Base-by-base conservation (phyloP, 257 asterid species). In the Phtheirospermum japonicum region DNA sequence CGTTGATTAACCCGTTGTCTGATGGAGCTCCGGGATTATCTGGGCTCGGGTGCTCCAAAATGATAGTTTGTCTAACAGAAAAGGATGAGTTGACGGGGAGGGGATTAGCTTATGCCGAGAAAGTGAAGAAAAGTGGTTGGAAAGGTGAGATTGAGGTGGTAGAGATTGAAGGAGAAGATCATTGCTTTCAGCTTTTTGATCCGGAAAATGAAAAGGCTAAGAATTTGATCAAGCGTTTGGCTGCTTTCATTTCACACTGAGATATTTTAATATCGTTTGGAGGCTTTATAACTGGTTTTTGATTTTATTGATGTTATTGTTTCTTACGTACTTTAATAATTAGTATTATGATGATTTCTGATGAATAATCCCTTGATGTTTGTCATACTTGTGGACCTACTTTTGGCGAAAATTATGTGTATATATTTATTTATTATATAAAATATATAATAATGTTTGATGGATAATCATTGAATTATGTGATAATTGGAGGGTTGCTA, bases 101-200 rank as follows among this genome's bases (percentile, higher is more conserved):
- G 2, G 72, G 58, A 17, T 14, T 67, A 3, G 34, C 50, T 14
- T 85, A 76, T 31, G 82, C 62, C 5, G 80, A 80, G 46, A 66
- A 69, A 0, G 51, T 85, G 71, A 80, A 73, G 73, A 66, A 63
- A 65, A 82, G 88, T 57, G 87, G 75, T 0, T 82, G 94, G 89
- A 71, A 28, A 63, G 87, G 94, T 0, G 82, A 73, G 26, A 64
- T 75, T 10, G 85, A 82, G 67, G 57, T 80, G 26, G 78, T 80
- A 63, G 82, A 67, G 73, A 69, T 80, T 45, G 77, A 76, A 63
- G 85, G 75, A 7, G 84, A 78, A 36, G 83, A 69, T 55, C 85
- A 73, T 33, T 80, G 84, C 64, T 80, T 80, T 58, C 84, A 83
- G 9, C 7, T 73, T 6, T 62, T 66, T 20, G 63, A 76, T 67